Conservation (phyloP, 495 filamentous ascomycete species). For the Xylaria bambusicola region DNA sequence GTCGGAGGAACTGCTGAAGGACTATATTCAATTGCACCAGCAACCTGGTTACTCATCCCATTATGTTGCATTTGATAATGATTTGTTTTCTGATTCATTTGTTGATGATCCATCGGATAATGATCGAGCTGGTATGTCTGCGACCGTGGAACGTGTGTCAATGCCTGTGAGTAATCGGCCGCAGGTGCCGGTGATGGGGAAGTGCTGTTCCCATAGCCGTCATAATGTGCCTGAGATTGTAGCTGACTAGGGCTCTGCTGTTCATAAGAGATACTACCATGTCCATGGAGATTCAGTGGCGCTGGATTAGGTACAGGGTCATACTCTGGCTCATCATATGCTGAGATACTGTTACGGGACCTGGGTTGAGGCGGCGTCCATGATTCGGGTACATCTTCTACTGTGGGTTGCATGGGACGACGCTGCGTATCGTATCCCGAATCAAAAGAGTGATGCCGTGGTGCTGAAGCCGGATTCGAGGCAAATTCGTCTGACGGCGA, state of each 20-base stretch:
- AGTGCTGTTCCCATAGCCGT: conserved; percentile 20
- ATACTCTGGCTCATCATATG: conserved; percentile 39
- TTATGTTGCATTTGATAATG: conserved; percentile 30
- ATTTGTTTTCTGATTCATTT: conserved; percentile 31
- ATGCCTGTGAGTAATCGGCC: conserved; percentile 33
- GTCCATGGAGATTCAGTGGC: conserved; percentile 46
- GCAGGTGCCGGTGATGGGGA: conserved; percentile 25
- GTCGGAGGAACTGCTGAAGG: conserved; percentile 61
- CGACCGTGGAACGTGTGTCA: conserved; percentile 28
- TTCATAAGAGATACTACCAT: conserved; percentile 40
- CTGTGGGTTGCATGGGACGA: conserved; percentile 65
- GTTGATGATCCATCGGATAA: conserved; percentile 31
- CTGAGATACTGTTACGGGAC: conserved; percentile 48
- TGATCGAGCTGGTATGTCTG: conserved; percentile 26
- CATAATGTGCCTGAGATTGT: conserved; percentile 27
- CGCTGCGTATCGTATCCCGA: conserved; percentile 42
- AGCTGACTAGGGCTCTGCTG: conserved; percentile 29
- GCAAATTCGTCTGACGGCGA: conserved; percentile 35
- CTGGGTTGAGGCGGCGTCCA: conserved; percentile 43
- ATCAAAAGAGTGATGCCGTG: conserved; percentile 54
- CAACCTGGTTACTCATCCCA: conserved; percentile 35
- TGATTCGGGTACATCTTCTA: conserved; percentile 65
- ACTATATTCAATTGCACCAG: conserved; percentile 35
- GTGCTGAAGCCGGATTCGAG: conserved; percentile 30
- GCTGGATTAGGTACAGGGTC: conserved; percentile 47